phyloP scores from a whole-genome alignment of 2,329 filamentous ascomycete species.

The Coleophoma cylindrospora region DNA sequence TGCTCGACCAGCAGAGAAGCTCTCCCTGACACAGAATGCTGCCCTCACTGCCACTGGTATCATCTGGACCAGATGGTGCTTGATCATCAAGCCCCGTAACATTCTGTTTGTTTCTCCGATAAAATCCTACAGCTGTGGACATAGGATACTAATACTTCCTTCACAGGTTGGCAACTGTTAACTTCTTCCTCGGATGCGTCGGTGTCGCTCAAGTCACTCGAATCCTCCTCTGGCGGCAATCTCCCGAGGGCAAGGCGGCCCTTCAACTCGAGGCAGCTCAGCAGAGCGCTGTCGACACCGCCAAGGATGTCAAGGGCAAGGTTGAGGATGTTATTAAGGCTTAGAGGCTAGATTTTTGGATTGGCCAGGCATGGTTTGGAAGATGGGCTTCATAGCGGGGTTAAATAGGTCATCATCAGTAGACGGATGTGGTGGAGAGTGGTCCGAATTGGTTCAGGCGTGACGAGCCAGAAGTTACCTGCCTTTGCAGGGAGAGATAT shows the following conservation, averaged over 20 bases:
- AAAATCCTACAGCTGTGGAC: too few relatives aligned
- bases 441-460: too few relatives aligned
- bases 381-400: neutral
- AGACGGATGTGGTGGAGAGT: too few relatives aligned
- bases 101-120: slow-evolving; percentile 57
- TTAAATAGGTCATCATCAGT: neutral
- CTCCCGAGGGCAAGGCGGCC: slow-evolving; percentile 44
- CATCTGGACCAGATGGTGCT: slow-evolving; percentile 99
- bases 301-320: slow-evolving; percentile 26
- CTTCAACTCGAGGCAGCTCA: slow-evolving; percentile 22
- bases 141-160: neutral
- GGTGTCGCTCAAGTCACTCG: slow-evolving; percentile 77
- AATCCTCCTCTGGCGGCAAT: slow-evolving; percentile 63
- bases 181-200: slow-evolving; percentile 94
- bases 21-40: slow-evolving; percentile 87
- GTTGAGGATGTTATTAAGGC: slow-evolving; percentile 30
- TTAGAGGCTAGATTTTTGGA: slow-evolving; percentile 12
- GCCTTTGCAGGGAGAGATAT: too few relatives aligned
- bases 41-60: slow-evolving; percentile 85
- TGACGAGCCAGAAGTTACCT: too few relatives aligned
- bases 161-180: slow-evolving; percentile 79
- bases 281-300: slow-evolving; percentile 14
- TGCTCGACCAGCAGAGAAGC: slow-evolving; percentile 82
- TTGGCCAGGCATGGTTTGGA: neutral
- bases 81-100: slow-evolving; percentile 94